Conservation (phyloP, 306 rosid genomes). For the Quercus suber region DNA sequence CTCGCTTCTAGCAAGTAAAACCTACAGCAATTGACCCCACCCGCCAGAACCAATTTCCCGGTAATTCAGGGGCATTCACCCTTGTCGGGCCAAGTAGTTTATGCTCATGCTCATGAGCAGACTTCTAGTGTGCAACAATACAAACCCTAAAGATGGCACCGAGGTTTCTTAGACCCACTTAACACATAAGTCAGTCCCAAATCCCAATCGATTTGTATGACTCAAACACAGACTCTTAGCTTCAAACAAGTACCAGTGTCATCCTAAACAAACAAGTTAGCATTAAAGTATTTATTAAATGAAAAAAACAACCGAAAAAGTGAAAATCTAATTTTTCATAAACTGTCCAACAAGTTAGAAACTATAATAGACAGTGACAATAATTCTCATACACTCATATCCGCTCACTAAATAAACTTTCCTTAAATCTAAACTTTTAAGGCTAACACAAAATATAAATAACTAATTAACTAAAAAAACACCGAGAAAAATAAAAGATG, state of each 20-base stretch:
- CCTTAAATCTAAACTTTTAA: neutral
- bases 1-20: no score
- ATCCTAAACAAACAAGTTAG: neutral
- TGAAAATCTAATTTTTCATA: neutral
- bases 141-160: neutral
- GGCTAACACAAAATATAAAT: no score
- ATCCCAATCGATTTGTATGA: neutral
- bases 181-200: neutral
- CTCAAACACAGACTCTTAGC: neutral
- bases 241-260: neutral
- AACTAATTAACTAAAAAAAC: no score
- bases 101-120: neutral
- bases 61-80: no score
- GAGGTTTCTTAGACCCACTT: neutral
- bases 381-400: neutral
- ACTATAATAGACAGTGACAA: slow-evolving; percentile 1
- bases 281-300: neutral
- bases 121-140: neutral
- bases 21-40: no score
- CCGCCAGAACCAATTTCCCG: no score
- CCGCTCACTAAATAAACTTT: slow-evolving; percentile 11
- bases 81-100: no score
- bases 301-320: neutral
- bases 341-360: neutral
- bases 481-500: no score